Evolutionary conservation across 2,329 filamentous ascomycete species (phyloP), one percentile per base, ranked within the genome.

Genomic region (Pyrenophora tritici-repentis): DNA sequence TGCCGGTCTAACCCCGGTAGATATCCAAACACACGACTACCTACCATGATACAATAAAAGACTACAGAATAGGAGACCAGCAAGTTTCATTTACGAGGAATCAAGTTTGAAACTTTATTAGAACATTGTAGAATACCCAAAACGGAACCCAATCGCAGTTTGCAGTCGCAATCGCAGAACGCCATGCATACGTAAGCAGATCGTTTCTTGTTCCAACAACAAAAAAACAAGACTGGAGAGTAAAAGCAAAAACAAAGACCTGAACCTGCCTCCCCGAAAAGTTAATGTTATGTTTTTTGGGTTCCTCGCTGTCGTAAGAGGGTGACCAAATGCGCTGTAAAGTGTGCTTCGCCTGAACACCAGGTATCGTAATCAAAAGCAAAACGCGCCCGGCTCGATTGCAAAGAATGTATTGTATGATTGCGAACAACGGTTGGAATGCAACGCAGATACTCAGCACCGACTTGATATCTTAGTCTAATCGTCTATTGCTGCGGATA

Each of bases 401-500:
- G 43, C 48, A 47, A 51, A 41, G 33, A 42, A 47, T 38, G 44
- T 26, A 38, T 17, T 37, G 48, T 40, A 34, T 47, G 36, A 41
- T 47, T 17, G 26, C 36, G 34, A 32, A 43, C 38, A 51, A 34
- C 37, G 42, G 13, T 33, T 38, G 33, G 22, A 51, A 47, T 47
- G 38, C 38, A 47, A 42, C 31, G 39, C 37, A 7, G 17, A 38
- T 42, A 35, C 34, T 26, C 12, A 20, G 43, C 20, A 16, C 35
- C 32, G 18, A 20, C 35, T 17, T 22, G 18, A 35, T 13, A 22
- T 1, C 18, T 8, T 16, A 22, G n/a, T 38, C 33, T 37, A 47
- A 38, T 34, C 40, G 36, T 49, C 43, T 65, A 74, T 60, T 75
- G 70, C 20, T 67, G 56, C 6, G 65, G 70, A 51, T 92, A 95